A percentile compares a stretch with the other conserved stretches of the same genome.
These are phyloP conservation scores for Xylariomycetidae sp. DNA, from an alignment of 2,329 filamentous ascomycete species.

Conservation along the genomic window DNA sequence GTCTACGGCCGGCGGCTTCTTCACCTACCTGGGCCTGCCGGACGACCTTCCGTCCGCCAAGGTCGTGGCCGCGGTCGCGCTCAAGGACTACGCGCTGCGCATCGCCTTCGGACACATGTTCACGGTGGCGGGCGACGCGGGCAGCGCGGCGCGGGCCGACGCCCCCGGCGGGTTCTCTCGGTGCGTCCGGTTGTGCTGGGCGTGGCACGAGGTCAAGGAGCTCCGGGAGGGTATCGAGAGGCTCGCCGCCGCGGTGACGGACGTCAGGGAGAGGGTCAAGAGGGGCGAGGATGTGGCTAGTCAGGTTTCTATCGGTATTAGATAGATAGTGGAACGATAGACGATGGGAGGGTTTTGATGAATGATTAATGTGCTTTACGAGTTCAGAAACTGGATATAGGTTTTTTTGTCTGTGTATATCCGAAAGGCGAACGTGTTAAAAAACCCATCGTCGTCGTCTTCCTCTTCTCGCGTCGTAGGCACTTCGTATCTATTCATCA, in stretches of 20 bases:
- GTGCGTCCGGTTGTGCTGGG: slow-evolving; percentile 50
- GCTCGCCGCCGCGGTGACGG: slow-evolving; percentile 25
- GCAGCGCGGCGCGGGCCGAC: slow-evolving; percentile 24
- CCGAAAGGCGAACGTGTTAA: too few relatives aligned
- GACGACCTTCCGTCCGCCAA: slow-evolving; percentile 28
- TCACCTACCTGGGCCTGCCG: slow-evolving; percentile 59
- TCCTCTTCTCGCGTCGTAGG: too few relatives aligned
- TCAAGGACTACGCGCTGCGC: slow-evolving; percentile 48
- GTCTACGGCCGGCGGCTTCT: slow-evolving; percentile 54
- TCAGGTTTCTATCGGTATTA: slow-evolving; percentile 6
- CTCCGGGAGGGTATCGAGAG: slow-evolving; percentile 53
- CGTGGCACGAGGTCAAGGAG: slow-evolving; percentile 51
- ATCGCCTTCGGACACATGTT: slow-evolving; percentile 55
- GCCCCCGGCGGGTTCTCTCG: slow-evolving; percentile 36
- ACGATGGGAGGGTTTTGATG: too few relatives aligned
- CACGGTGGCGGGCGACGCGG: slow-evolving; percentile 33
- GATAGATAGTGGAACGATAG: too few relatives aligned
- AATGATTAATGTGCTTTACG: too few relatives aligned
- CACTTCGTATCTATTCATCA: too few relatives aligned
- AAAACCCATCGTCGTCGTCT: too few relatives aligned
- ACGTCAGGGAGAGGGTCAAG: slow-evolving; percentile 7
- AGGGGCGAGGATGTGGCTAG: slow-evolving; percentile 7
- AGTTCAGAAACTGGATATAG: too few relatives aligned
- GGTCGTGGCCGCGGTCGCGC: slow-evolving; percentile 40
- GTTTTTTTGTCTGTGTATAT: too few relatives aligned